Conservation (phyloP, 2,329 filamentous ascomycete genomes). For the Fonsecaea nubica region DNA sequence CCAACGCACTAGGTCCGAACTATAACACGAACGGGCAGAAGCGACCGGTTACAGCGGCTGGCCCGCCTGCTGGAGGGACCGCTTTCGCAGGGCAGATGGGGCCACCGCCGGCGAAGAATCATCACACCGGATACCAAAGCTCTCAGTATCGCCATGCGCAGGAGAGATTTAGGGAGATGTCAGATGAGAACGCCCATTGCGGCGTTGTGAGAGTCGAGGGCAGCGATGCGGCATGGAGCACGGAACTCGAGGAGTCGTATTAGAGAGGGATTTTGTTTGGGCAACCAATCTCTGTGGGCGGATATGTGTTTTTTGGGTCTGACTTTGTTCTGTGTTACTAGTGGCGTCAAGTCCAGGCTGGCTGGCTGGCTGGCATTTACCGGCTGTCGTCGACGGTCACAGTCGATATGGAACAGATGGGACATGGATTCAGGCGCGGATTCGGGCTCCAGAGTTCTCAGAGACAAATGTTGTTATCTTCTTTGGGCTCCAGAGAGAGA, state of each 20-base stretch:
- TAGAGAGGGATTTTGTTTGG: constrained; percentile 19
- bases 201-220: constrained; percentile 32
- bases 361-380: neutral
- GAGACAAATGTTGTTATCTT: too few species aligned
- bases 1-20: constrained; percentile 31
- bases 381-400: neutral
- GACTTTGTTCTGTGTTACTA: neutral
- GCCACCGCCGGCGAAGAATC: constrained; percentile 45
- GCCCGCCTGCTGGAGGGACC: neutral
- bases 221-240: constrained; percentile 40
- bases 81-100: constrained; percentile 34
- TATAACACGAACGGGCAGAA: constrained; percentile 34
- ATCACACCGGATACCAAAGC: constrained; percentile 16
- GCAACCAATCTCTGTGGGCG: neutral
- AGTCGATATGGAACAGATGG: too few species aligned
- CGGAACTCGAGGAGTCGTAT: constrained; percentile 40
- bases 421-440: too few species aligned
- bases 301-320: neutral
- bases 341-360: neutral
- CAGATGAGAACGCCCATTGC: constrained; percentile 32
- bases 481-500: too few species aligned
- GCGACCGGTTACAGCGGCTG: constrained; percentile 32
- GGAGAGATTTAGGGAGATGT: constrained; percentile 31
- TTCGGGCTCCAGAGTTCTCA: too few species aligned
- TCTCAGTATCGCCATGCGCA: constrained; percentile 18